These are phyloP conservation scores for Nitzschia inconspicua DNA, from an alignment of 108 stramenopile genomes.

Conservation along the genomic window DNA sequence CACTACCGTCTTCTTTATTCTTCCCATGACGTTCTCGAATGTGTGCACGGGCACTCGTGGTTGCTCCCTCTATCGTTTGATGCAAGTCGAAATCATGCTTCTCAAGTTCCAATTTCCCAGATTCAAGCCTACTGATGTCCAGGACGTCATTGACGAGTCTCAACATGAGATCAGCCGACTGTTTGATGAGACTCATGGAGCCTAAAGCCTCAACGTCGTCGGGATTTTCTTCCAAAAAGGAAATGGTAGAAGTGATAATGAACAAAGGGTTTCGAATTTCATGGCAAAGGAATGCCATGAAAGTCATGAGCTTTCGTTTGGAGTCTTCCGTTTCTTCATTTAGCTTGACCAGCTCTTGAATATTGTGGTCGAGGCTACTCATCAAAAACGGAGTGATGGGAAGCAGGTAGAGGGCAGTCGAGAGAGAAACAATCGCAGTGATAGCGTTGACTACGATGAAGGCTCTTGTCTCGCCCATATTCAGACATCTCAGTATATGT, in stretches of 20 bases:
- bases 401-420: constrained; percentile 38
- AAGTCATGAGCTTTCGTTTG: constrained; percentile 26
- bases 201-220: too few species aligned
- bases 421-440: constrained; percentile 40
- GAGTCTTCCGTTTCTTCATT: too few species aligned
- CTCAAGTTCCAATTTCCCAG: constrained; percentile 36
- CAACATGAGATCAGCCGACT: constrained; percentile 26
- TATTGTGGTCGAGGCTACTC: constrained; percentile 18
- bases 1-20: not conserved
- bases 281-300: constrained; percentile 44
- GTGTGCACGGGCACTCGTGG: constrained; percentile 3
- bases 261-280: constrained; percentile 42
- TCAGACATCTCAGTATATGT: constrained; percentile 39
- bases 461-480: not conserved
- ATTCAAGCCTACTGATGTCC: constrained; percentile 35
- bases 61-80: constrained; percentile 7
- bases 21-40: not conserved
- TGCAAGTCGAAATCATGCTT: constrained; percentile 19
- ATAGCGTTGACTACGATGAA: constrained; percentile 26
- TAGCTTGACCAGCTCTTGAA: constrained; percentile 6
- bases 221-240: constrained; percentile 17
- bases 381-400: constrained; percentile 40
- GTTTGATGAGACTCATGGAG: constrained; percentile 12
- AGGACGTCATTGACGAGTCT: constrained; percentile 39
- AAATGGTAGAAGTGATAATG: constrained; percentile 16